A percentile compares a stretch with the other conserved stretches of the same genome.
Conservation (phyloP, 768 basidiomycete species). For the Tricholomella constricta region DNA sequence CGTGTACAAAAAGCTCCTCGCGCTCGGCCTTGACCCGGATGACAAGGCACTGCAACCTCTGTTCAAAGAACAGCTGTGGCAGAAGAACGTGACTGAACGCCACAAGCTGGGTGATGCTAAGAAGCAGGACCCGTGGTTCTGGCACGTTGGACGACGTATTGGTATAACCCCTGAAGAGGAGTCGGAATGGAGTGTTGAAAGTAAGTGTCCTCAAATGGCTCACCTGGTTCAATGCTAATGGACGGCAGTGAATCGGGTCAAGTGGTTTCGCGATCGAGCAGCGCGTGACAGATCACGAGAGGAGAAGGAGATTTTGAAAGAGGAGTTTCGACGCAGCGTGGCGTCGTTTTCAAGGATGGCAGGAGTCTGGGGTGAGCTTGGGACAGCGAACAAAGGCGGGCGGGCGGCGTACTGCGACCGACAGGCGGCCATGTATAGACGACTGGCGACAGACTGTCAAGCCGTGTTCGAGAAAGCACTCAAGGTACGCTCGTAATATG, state of each 20-base stretch:
- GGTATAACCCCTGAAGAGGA: conserved; percentile 17
- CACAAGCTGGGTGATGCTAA: conserved; percentile 19
- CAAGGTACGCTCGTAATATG: too few relatives aligned
- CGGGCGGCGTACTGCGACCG: neutral
- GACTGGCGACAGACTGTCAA: too few relatives aligned
- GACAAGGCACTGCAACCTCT: conserved; percentile 20
- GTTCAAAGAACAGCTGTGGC: conserved; percentile 15
- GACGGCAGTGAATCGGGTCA: conserved; percentile 22
- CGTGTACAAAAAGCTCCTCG: conserved; percentile 16
- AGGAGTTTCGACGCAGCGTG: conserved; percentile 21
- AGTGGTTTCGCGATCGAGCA: conserved; percentile 30
- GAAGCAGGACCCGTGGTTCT: conserved; percentile 27
- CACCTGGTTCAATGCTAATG: neutral
- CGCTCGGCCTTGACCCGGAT: conserved; percentile 9
- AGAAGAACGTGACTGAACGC: conserved; percentile 17
- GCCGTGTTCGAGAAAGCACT: too few relatives aligned
- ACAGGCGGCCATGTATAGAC: neutral
- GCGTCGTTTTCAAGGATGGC: conserved; percentile 8
- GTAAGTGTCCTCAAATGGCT: conserved; percentile 16
- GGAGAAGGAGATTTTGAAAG: conserved; percentile 29
- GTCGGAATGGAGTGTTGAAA: conserved; percentile 24
- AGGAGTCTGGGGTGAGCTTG: neutral
- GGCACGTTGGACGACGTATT: conserved; percentile 16
- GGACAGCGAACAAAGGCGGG: neutral
- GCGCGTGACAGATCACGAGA: conserved; percentile 24